Evolutionary conservation across 2,329 filamentous ascomycete genomes (phyloP), one percentile per base, ranked within the genome.

Genomic region (Penicillium sp.): DNA sequence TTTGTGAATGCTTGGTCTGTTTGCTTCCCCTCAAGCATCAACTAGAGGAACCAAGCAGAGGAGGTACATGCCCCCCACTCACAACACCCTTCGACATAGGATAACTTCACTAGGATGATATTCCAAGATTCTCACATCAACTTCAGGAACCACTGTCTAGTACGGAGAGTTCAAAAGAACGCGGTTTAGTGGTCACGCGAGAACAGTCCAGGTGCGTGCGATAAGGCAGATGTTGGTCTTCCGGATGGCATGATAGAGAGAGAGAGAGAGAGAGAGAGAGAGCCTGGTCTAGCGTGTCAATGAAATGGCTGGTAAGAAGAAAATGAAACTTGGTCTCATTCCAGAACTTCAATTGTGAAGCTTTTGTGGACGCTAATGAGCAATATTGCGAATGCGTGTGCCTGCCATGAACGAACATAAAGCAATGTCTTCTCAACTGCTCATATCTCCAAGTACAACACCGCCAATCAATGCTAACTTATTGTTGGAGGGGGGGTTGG

Each of bases 1-100:
- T 34, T 21, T 33, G 33, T 15, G 8, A 34, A 13, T 31, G 7
- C 33, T 22, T 44, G 29, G 33, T 32, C 34, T 21, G 19, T 22
- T 41, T 28, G 3, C 35, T 35, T 34, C n/a, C 22, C 19, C 8
- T 53, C 50, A 66, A 59, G 62, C 41, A 39, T 28, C 31, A 51
- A 47, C 46, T 59, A 77, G 72, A 70, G 71, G 43, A 77, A 87
- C 61, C 76, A 91, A 38, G 71, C 93, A 58, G 79, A 87, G 8
- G 86, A 90, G 12, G 81, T 95, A 38, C 91, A 97, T 73, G 88
- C 96, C 35, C 91, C 88, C 37, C 91, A 91, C 2, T 96, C 90
- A 96, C 90, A 0, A 88, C 91, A 19, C 76, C 95, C 43, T 90
- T 94, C 67, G 83, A 97, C 69, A 89, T 69, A 56, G 62, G 66